phyloP scores from a whole-genome alignment of 306 rosid species.

The Senna siamea region DNA sequence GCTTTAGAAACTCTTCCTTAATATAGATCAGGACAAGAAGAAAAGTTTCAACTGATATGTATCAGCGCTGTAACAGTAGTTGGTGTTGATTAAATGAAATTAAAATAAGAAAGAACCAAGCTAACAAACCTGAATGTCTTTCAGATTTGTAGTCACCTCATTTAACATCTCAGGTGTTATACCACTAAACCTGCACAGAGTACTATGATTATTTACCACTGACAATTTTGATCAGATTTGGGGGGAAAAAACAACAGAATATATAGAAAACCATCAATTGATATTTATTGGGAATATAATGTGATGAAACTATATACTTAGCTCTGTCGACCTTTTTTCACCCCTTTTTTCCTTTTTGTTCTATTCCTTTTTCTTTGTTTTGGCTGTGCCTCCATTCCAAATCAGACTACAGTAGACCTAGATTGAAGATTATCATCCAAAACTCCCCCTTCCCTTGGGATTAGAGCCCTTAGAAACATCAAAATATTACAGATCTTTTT shows the following conservation, averaged over 20 bases:
- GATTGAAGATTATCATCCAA: slow-evolving; percentile 17
- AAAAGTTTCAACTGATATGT: slow-evolving; percentile 38
- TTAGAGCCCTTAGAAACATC: slow-evolving; percentile 5
- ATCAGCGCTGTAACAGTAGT: slow-evolving; percentile 21
- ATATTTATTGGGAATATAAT: neutral
- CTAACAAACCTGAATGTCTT: slow-evolving; percentile 82
- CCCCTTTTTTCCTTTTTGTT: neutral
- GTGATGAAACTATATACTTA: neutral
- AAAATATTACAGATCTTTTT: neutral
- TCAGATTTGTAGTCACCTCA: slow-evolving; percentile 80
- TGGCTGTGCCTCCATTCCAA: neutral
- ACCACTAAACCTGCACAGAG: slow-evolving; percentile 84
- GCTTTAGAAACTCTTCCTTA: slow-evolving; percentile 76
- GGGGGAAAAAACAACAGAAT: neutral
- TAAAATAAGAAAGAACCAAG: slow-evolving; percentile 35
- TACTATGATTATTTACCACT: slow-evolving; percentile 6
- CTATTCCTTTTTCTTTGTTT: neutral
- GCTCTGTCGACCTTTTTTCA: neutral
- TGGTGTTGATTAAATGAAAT: slow-evolving; percentile 16
- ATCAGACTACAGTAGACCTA: slow-evolving; percentile 6
- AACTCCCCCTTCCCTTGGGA: slow-evolving; percentile 1
- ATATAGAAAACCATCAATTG: neutral
- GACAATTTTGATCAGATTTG: slow-evolving; percentile 15
- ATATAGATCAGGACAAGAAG: slow-evolving; percentile 40
- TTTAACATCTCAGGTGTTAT: slow-evolving; percentile 86